A percentile compares a stretch with the other conserved stretches of the same genome.
phyloP scores from a whole-genome alignment of 352 stramenopile species.

The Peronosclerospora sorghi region DNA sequence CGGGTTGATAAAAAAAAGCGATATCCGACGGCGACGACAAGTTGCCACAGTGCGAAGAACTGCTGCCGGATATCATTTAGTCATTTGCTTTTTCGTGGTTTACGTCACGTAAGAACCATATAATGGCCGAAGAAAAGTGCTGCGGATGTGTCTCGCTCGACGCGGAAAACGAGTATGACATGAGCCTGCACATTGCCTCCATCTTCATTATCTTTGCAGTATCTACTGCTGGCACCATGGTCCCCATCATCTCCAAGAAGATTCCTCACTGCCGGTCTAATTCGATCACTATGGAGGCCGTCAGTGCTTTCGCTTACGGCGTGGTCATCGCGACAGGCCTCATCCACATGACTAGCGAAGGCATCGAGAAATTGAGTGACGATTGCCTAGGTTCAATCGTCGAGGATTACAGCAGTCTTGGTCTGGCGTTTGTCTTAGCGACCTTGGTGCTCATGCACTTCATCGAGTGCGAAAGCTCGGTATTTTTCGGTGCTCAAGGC shows the following conservation, averaged over 20 bases:
- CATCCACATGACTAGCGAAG: slow-evolving; percentile 68
- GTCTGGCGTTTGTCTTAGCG: slow-evolving; percentile 43
- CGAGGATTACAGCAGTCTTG: slow-evolving; percentile 40
- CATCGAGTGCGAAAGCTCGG: slow-evolving; percentile 48
- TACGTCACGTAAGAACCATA: too few species aligned
- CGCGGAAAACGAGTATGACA: slow-evolving; percentile 32
- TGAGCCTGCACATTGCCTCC: slow-evolving; percentile 31
- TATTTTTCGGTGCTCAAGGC: slow-evolving; percentile 31
- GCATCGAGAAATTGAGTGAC: slow-evolving; percentile 42
- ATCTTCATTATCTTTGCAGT: slow-evolving; percentile 52
- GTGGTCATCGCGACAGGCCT: slow-evolving; percentile 56
- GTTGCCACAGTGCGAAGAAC: too few species aligned
- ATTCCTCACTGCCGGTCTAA: slow-evolving; percentile 23
- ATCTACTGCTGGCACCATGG: slow-evolving; percentile 25
- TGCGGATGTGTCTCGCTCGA: slow-evolving; percentile 30
- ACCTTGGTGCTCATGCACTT: slow-evolving; percentile 58
- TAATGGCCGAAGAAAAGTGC: slow-evolving; percentile 30
- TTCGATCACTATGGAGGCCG: slow-evolving; percentile 36
- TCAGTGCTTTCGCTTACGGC: slow-evolving; percentile 51
- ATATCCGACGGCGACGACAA: too few species aligned
- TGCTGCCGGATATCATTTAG: too few species aligned
- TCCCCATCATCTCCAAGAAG: slow-evolving; percentile 35
- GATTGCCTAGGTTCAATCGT: slow-evolving; percentile 39
- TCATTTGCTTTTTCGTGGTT: too few species aligned
- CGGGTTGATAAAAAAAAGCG: too few species aligned